Base-by-base conservation (phyloP, 208 protist genomes). In the Crithidia sp. region DNA sequence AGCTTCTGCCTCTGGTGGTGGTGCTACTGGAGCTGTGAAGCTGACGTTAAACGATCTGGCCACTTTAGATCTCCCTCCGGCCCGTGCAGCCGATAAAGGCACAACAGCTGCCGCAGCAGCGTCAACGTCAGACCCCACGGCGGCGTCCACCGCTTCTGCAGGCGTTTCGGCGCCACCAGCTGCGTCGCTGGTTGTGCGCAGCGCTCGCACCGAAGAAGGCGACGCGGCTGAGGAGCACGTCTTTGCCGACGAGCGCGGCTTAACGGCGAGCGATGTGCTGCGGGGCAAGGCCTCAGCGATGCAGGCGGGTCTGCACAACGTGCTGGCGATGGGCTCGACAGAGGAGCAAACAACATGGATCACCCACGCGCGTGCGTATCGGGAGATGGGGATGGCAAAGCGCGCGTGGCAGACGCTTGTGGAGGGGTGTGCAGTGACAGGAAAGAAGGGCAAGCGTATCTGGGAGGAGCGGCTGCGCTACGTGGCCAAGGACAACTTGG, bases 281-380 rank as follows among this genome's bases (percentile, higher is more conserved):
- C 77, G 76, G 5, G 84, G 83, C 50, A 77, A 81, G 45, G 19
- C 53, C 0, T 63, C 79, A 3, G 81, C 79, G 10, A 49, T 69
- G 13, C 76, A 88, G 55, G 73, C 87, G 7, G 85, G 76, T 2
- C 67, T 92, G n/a, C 75, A 86, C 41, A 85, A 70, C 56, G 67
- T 96, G 16, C 81, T 96, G 19, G 78, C 71, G 19, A 92, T 93
- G 85, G 91, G 91, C 55, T 96, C 91, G 13, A 67, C 81, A 13
- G 87, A 87, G 59, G 87, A 96, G 79, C 91, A 92, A 69, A 87
- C 80, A 3, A 96, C 91, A 8, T 96, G 87, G 85, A 89, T 96
- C 72, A 95, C 87, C 3, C 92, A 92, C 56, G 78, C 91, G 0
- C 82, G 89, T 39, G 91, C 86, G 5, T 83, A 87, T 19, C 80